Evolutionary conservation across 2,329 filamentous ascomycete genomes (phyloP).

Genomic region (Didymella pomorum): DNA sequence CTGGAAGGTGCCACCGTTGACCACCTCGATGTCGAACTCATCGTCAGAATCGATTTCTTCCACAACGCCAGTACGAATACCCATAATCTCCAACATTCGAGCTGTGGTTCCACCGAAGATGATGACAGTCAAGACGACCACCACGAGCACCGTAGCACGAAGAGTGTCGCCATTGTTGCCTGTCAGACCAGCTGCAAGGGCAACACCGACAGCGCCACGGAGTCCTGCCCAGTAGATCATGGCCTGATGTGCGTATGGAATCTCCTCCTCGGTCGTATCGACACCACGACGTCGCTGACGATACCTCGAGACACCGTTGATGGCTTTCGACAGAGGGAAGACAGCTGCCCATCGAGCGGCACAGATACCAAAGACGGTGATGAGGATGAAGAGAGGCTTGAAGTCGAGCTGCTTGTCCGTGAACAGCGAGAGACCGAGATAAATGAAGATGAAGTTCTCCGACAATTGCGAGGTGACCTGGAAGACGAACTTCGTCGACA

Average conservation of each 20-base stretch:
- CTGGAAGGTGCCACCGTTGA: slow-evolving; percentile 74
- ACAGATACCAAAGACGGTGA: slow-evolving; percentile 91
- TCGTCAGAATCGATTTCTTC: slow-evolving; percentile 98
- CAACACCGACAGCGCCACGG: slow-evolving; percentile 93
- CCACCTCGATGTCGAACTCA: slow-evolving; percentile 91
- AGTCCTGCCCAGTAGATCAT: slow-evolving; percentile 99
- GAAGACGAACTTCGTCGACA: slow-evolving; percentile 98
- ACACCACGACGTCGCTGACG: slow-evolving; percentile 76
- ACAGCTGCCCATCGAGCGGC: slow-evolving; percentile 92
- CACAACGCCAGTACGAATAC: slow-evolving; percentile 94
- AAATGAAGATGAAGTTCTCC: slow-evolving; percentile 99
- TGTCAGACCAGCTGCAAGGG: slow-evolving; percentile 84
- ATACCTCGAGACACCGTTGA: slow-evolving; percentile 93
- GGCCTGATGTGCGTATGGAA: slow-evolving; percentile 95
- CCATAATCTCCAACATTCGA: slow-evolving; percentile 95
- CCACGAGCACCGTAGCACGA: slow-evolving; percentile 93
- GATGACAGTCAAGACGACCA: slow-evolving; percentile 96
- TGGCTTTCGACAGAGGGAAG: slow-evolving; percentile 86
- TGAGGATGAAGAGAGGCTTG: slow-evolving; percentile 93
- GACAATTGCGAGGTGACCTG: slow-evolving; percentile 93
- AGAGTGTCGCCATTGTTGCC: slow-evolving; percentile 84
- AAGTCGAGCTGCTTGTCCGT: slow-evolving; percentile 88
- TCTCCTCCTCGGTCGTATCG: slow-evolving; percentile 80
- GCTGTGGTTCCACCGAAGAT: slow-evolving; percentile 98
- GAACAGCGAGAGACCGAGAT: slow-evolving; percentile 92